Evolutionary conservation across 208 protist genomes (phyloP).

Genomic region (Leishmania amazonensis): DNA sequence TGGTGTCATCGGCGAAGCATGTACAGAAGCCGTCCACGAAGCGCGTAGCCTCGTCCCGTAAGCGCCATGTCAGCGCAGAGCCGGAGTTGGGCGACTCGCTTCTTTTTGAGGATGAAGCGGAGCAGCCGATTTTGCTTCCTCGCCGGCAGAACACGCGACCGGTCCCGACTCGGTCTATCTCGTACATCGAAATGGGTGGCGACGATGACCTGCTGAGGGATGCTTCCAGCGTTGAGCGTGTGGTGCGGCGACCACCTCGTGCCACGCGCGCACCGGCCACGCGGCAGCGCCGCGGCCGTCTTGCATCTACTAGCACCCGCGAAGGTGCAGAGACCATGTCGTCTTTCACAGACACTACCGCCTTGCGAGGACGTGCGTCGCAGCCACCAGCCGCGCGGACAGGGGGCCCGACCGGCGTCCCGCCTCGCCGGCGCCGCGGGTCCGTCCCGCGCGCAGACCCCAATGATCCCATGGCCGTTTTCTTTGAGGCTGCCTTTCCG

Average conservation of each 20-base stretch:
- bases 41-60: constrained; percentile 25
- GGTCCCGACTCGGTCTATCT: constrained; percentile 59
- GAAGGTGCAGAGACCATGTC: background rate
- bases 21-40: constrained; percentile 15
- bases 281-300: constrained; percentile 10
- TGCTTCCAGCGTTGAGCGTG: constrained; percentile 35
- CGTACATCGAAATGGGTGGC: constrained; percentile 41
- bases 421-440: constrained; percentile 13
- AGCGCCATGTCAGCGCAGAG: constrained; percentile 37
- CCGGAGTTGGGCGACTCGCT: constrained; percentile 61
- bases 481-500: constrained; percentile 82
- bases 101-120: constrained; percentile 64
- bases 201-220: constrained; percentile 32
- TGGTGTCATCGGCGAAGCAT: constrained; percentile 10
- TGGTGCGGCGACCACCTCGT: constrained; percentile 39
- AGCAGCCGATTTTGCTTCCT: constrained; percentile 72
- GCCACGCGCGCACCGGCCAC: constrained; percentile 28
- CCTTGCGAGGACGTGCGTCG: background rate
- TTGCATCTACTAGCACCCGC: background rate
- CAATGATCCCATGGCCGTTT: constrained; percentile 85
- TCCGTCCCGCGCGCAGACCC: constrained; percentile 31
- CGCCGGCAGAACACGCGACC: constrained; percentile 44
- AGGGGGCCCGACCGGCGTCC: background rate
- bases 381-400: background rate
- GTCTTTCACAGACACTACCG: background rate